Conservation (phyloP, 2,329 filamentous ascomycete species). For the Arthroderma uncinatum region DNA sequence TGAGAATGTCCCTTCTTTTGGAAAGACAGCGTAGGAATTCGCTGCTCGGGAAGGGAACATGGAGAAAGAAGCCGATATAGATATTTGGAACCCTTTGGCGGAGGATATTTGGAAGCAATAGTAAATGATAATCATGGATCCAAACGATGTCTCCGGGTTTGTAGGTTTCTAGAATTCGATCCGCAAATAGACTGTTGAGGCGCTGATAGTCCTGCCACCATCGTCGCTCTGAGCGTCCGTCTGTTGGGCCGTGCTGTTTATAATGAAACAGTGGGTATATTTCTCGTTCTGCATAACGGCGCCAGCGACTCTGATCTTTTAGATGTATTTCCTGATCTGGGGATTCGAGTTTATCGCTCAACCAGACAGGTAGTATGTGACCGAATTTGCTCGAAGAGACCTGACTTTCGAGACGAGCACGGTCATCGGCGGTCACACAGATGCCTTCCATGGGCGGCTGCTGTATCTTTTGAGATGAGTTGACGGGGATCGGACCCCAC, state of each 20-base stretch:
- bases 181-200: constrained; percentile 85
- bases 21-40: constrained; percentile 87
- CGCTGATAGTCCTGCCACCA: constrained; percentile 89
- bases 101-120: constrained; percentile 78
- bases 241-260: constrained; percentile 82
- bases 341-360: constrained; percentile 63
- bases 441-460: constrained; percentile 58
- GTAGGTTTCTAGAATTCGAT: constrained; percentile 78
- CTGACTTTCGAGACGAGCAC: constrained; percentile 61
- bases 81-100: constrained; percentile 77
- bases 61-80: constrained; percentile 89
- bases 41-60: constrained; percentile 89
- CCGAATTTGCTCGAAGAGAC: constrained; percentile 63
- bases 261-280: constrained; percentile 92
- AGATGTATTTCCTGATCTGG: constrained; percentile 58
- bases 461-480: constrained; percentile 40
- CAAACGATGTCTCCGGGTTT: constrained; percentile 86
- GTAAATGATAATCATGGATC: constrained; percentile 88
- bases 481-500: constrained; percentile 65
- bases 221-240: constrained; percentile 67
- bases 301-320: constrained; percentile 76
- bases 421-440: constrained; percentile 58
- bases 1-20: constrained; percentile 77
- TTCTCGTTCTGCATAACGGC: constrained; percentile 80
- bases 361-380: constrained; percentile 78